A percentile compares a stretch with the other conserved stretches of the same genome.
Evolutionary conservation across 1,284 basidiomycete genomes (phyloP).

Genomic region (Sporisorium scitamineum): DNA sequence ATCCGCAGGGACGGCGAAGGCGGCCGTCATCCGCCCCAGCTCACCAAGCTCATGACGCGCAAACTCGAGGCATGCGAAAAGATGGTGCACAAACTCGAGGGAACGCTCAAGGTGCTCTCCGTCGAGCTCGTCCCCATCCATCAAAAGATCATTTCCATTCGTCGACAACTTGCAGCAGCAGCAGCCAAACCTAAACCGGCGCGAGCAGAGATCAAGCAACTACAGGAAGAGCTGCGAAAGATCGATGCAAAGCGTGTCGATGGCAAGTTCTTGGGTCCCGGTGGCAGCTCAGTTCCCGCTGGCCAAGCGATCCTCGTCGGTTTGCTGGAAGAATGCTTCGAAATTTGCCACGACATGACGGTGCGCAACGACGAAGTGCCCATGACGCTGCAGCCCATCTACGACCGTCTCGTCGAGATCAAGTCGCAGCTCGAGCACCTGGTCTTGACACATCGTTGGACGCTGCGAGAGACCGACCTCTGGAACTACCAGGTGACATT

Average conservation of each 20-base stretch:
- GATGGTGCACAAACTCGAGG: constrained; percentile 60
- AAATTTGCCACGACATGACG: constrained; percentile 94
- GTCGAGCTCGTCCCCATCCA: constrained; percentile 69
- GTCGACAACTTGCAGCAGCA: constrained; percentile 88
- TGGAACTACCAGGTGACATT: constrained; percentile 86
- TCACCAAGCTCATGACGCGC: constrained; percentile 88
- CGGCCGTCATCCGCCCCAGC: constrained; percentile 84
- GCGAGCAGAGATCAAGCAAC: constrained; percentile 87
- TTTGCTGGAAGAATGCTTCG: constrained; percentile 94
- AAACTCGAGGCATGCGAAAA: constrained; percentile 86
- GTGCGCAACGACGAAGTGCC: constrained; percentile 91
- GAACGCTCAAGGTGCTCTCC: constrained; percentile 66
- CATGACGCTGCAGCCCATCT: constrained; percentile 89
- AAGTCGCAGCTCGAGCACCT: constrained; percentile 87
- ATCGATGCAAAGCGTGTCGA: constrained; percentile 90
- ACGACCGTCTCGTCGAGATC: constrained; percentile 88
- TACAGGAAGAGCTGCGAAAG: constrained; percentile 91
- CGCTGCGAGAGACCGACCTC: constrained; percentile 88
- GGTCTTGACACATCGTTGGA: constrained; percentile 96
- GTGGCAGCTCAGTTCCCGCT: constrained; percentile 84
- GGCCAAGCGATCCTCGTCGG: constrained; percentile 81
- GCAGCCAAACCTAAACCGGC: constrained; percentile 86
- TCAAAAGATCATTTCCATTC: constrained; percentile 84
- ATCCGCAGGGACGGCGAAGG: constrained; percentile 72
- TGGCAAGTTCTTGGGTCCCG: constrained; percentile 93